Base-by-base conservation (phyloP, 2,329 filamentous ascomycete genomes). In the Paraconiothyrium sp. region DNA sequence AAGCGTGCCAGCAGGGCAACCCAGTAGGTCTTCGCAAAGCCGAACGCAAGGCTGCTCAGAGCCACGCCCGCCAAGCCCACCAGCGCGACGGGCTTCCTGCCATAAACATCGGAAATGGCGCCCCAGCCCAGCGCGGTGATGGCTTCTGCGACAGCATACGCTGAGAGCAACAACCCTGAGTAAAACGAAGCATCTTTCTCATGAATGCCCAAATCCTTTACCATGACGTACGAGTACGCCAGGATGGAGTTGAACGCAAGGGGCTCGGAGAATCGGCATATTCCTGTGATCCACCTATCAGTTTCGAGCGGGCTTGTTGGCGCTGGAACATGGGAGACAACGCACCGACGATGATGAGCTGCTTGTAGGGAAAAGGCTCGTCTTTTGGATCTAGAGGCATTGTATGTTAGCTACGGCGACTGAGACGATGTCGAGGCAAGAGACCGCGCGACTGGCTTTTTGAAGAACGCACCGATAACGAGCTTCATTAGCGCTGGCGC, bases 221-320 rank as follows among this genome's bases (percentile, higher is more conserved):
- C 76, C 71, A 80, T 77, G 54, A 73, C 66, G 59, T 69, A 76
- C 58, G 76, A 76, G 66, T 97, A 97, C 35, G 94, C 94, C 72
- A 96, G 96, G 81, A 97, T 97, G 76, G 92, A 96, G 14, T 94
- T 97, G 72, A 97, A 88, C 48, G 94, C 94, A 72, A 97, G 93
- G 34, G 94, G 94, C 80, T 97, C 94, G 59, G 93, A 93, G 67
- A 97, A 88, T 72, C 94, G 92, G 75, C 96, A 94, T 83, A 97
- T 93, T 77, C 93, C 93, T 96, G 71, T 47, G 51, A 59, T 60
- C 58, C 34, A 37, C 27, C 32, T 50, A 67, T 73, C 58, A 75
- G 71, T 54, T 64, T 47, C 16, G 5, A 34, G 34, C 27, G 16
- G 22, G 16, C 41, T 50, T 54, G 43, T 22, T 22, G 14, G 43